Evolutionary conservation across 2,329 filamentous ascomycete species (phyloP), one percentile per base, ranked within the genome.

Genomic region (Coleophoma eucalyptorum): DNA sequence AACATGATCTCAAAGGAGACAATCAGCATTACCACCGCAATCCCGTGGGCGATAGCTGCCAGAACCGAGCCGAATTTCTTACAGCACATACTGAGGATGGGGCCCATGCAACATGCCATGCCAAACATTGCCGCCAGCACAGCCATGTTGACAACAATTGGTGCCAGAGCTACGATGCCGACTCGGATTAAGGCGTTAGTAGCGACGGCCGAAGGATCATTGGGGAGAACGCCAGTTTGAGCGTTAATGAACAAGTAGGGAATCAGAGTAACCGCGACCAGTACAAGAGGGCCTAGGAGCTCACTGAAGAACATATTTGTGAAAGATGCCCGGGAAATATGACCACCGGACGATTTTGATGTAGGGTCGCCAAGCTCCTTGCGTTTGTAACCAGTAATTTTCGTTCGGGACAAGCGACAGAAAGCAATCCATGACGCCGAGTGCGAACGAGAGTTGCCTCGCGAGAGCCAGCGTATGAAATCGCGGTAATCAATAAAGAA

Each of bases 401-500:
- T 84, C 6, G 94, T 99, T 69, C 94, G 89, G 3, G 94, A 96
- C 2, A 99, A 79, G 62, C 94, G 90, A 68, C 94, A 97, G 77
- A 90, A 99, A 3, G 90, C 87, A 66, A 99, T 99, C 94, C 94
- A 99, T 0, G 94, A 99, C 1, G 92, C 96, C n/a, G 88, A 86
- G 68, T 99, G 95, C 12, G 92, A 93, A 49, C 93, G 86, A 1
- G 94, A 97, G 72, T 99, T 99, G 61, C 94, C 94, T 64, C 94
- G 89, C 50, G 94, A 99, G 48, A 99, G 73, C 94, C 94, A 99
- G 62, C 94, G 87, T 26, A 99, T 82, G 72, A 94, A 99, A 67
- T 99, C 94, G 55, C 94, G 88, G 75, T 99, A 99, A 72, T 99
- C 94, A 70, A 99, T 99, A 78, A 99, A 99, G 79, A 99, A 99